Conservation (phyloP, 2,329 filamentous ascomycete genomes). For the Aspergillus latus region DNA sequence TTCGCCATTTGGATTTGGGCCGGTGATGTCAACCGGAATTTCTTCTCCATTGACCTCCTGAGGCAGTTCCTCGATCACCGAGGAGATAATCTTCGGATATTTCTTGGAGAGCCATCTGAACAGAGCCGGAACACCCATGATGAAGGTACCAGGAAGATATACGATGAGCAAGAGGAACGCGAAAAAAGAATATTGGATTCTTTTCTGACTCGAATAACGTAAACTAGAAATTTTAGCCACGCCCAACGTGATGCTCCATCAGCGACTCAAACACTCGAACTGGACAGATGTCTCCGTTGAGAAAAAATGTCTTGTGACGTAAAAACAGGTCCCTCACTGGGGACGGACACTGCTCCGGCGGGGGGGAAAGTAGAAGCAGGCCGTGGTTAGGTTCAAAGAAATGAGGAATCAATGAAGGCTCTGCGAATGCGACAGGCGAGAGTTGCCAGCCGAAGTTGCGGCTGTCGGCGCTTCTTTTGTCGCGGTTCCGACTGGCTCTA, state of each 20-base stretch:
- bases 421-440: conserved; percentile 19
- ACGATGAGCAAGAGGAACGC: conserved; percentile 2
- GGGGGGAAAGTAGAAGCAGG: conserved; percentile 2
- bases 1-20: conserved; percentile 92
- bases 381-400: conserved; percentile 7
- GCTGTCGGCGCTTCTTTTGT: conserved; percentile 27
- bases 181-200: conserved; percentile 8
- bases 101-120: conserved; percentile 97
- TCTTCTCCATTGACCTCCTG: conserved; percentile 77
- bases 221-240: conserved; percentile 11
- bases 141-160: conserved; percentile 19
- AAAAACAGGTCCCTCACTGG: neutral
- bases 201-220: conserved; percentile 11
- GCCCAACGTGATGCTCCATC: conserved; percentile 19
- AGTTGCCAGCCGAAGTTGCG: conserved; percentile 12
- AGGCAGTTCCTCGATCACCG: conserved; percentile 82
- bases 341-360: conserved; percentile 1
- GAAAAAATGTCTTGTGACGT: neutral
- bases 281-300: neutral
- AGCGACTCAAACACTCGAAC: conserved; percentile 13
- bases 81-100: conserved; percentile 94
- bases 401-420: conserved; percentile 18
- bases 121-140: conserved; percentile 90
- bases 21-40: conserved; percentile 80
- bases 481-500: conserved; percentile 21